Percentiles rank a stretch among this genome's conserved stretches.
phyloP scores from a whole-genome alignment of 768 basidiomycete genomes.

The Cystobasidium tubakii region DNA sequence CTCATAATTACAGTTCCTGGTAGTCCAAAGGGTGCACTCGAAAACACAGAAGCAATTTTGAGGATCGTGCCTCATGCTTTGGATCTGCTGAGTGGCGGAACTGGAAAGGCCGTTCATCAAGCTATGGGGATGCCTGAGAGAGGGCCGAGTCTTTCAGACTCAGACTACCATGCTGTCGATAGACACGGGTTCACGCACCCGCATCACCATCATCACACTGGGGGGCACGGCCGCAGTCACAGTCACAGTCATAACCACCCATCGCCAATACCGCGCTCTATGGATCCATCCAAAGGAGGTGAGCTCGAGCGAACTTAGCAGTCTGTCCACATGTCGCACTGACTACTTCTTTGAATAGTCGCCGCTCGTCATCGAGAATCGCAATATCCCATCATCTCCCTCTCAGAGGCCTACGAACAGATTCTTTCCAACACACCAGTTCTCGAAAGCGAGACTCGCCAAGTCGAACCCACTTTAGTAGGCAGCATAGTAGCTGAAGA shows the following conservation, averaged over 20 bases:
- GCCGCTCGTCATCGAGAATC: slow-evolving; percentile 68
- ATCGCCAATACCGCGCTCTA: slow-evolving; percentile 60
- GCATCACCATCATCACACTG: slow-evolving; percentile 38
- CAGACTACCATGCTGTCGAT: background rate
- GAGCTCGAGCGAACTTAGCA: background rate
- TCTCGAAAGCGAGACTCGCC: slow-evolving; percentile 24
- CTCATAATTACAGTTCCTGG: slow-evolving; percentile 77
- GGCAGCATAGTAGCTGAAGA: slow-evolving; percentile 72
- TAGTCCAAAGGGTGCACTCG: slow-evolving; percentile 74
- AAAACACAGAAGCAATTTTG: slow-evolving; percentile 65
- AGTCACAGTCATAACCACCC: slow-evolving; percentile 49
- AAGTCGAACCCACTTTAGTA: slow-evolving; percentile 55
- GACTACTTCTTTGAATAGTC: slow-evolving; percentile 51
- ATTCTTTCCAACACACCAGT: slow-evolving; percentile 54
- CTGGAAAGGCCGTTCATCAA: slow-evolving; percentile 60
- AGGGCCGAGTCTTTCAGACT: slow-evolving; percentile 47
- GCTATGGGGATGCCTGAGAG: slow-evolving; percentile 48
- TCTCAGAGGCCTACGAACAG: slow-evolving; percentile 61
- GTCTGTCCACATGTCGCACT: background rate
- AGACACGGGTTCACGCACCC: background rate
- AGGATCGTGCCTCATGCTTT: slow-evolving; percentile 60
- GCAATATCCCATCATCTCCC: slow-evolving; percentile 65
- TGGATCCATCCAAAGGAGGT: slow-evolving; percentile 67
- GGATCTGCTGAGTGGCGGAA: slow-evolving; percentile 54
- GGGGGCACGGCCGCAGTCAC: slow-evolving; percentile 39